Evolutionary conservation across 345 rosid genomes (phyloP).

Genomic region (Corchorus capsularis): DNA sequence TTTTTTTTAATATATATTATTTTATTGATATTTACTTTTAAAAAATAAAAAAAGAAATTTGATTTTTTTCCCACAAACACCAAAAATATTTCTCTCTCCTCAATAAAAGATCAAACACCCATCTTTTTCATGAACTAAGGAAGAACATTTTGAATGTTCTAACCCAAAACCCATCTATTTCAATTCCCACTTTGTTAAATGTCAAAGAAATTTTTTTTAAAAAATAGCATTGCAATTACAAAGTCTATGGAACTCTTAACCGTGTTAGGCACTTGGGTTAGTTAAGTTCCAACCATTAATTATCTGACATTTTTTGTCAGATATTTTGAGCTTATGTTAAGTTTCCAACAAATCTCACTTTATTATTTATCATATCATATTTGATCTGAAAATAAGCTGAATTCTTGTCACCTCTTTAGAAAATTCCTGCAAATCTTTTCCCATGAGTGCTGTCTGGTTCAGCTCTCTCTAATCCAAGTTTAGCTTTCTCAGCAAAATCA

Average conservation of each 20-base stretch:
- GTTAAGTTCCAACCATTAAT: neutral
- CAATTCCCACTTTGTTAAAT: neutral
- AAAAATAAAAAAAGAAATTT: too few species aligned
- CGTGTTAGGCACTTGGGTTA: neutral
- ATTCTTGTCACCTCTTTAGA: conserved; percentile 38
- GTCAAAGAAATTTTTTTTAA: neutral
- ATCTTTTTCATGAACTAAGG: too few species aligned
- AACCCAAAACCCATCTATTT: too few species aligned
- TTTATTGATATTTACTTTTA: too few species aligned
- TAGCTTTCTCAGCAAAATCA: conserved; percentile 49
- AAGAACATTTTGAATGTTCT: too few species aligned
- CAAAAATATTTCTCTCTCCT: too few species aligned
- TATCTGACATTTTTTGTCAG: too few species aligned
- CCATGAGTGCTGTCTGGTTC: conserved; percentile 69
- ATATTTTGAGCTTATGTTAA: too few species aligned
- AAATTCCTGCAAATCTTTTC: conserved; percentile 63
- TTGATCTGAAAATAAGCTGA: neutral
- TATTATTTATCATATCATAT: neutral
- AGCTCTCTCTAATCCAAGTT: conserved; percentile 43
- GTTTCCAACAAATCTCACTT: neutral
- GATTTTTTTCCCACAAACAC: too few species aligned
- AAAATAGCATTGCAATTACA: neutral
- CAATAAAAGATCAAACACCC: too few species aligned
- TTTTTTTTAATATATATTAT: too few species aligned
- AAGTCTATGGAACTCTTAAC: neutral